These are phyloP conservation scores for Linnemannia elongata DNA, from an alignment of 192 early-diverging fungal species.

Conservation along the genomic window DNA sequence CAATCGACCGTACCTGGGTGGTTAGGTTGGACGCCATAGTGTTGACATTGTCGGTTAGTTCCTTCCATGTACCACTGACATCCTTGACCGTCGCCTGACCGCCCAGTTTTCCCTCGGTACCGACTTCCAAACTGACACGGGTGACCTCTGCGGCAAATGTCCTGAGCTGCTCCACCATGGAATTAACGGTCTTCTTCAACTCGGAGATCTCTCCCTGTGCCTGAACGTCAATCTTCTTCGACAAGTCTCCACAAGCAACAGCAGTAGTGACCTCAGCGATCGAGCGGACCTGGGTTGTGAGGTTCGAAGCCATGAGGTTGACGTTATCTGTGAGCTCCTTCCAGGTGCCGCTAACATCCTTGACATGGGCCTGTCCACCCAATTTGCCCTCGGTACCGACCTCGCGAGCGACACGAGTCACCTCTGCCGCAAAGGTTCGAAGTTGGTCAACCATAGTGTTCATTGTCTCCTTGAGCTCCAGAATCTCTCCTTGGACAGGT, in stretches of 20 bases:
- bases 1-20: constrained; percentile 76
- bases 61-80: constrained; percentile 78
- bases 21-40: constrained; percentile 77
- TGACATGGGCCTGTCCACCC: constrained; percentile 56
- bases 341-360: constrained; percentile 77
- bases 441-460: constrained; percentile 63
- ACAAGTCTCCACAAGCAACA: constrained; percentile 74
- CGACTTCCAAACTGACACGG: constrained; percentile 73
- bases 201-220: constrained; percentile 74
- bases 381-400: constrained; percentile 73
- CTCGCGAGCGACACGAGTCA: constrained; percentile 70
- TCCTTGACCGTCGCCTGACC: constrained; percentile 71
- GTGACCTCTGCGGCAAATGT: constrained; percentile 74
- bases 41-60: constrained; percentile 77
- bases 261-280: constrained; percentile 73
- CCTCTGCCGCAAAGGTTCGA: constrained; percentile 59
- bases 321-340: constrained; percentile 77
- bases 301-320: constrained; percentile 77
- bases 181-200: constrained; percentile 73
- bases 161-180: constrained; percentile 72
- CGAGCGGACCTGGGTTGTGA: constrained; percentile 73
- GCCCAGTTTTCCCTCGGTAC: constrained; percentile 72
- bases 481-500: constrained; percentile 67
- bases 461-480: constrained; percentile 71
- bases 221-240: constrained; percentile 67